Percentiles rank a stretch among this genome's conserved stretches.
These are phyloP conservation scores for Plasmodium malariae DNA, from an alignment of 169 alveolate genomes.

Conservation along the genomic window DNA sequence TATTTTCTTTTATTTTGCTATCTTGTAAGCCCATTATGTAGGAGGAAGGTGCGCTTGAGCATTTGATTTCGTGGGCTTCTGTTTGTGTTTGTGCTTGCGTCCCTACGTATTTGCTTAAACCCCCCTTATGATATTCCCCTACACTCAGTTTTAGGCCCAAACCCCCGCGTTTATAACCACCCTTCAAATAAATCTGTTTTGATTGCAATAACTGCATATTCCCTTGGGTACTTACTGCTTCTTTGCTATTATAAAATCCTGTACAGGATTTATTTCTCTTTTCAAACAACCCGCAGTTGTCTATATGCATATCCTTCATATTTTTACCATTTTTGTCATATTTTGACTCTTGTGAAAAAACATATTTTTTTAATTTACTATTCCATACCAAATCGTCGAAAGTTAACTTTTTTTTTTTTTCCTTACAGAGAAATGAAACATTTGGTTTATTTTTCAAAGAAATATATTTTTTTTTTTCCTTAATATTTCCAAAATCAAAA, in stretches of 20 bases:
- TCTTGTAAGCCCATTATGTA: no score
- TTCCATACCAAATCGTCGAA: constrained; percentile 67
- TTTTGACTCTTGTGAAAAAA: background rate
- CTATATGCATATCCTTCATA: background rate
- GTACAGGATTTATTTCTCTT: background rate
- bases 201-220: no score
- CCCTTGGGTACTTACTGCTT: no score
- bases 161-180: background rate
- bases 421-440: background rate
- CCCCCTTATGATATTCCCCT: background rate
- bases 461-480: background rate
- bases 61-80: background rate
- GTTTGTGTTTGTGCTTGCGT: background rate
- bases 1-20: no score
- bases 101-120: no score
- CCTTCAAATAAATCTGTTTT: no score
- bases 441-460: background rate
- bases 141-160: background rate
- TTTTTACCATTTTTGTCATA: background rate
- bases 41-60: no score
- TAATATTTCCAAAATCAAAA: constrained; percentile 14
- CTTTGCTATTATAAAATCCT: no score
- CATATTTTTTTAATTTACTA: constrained; percentile 47
- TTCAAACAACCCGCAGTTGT: no score
- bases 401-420: constrained; percentile 15